Conservation (phyloP, 2,329 filamentous ascomycete genomes). For the Raffaelea ambrosiae region DNA sequence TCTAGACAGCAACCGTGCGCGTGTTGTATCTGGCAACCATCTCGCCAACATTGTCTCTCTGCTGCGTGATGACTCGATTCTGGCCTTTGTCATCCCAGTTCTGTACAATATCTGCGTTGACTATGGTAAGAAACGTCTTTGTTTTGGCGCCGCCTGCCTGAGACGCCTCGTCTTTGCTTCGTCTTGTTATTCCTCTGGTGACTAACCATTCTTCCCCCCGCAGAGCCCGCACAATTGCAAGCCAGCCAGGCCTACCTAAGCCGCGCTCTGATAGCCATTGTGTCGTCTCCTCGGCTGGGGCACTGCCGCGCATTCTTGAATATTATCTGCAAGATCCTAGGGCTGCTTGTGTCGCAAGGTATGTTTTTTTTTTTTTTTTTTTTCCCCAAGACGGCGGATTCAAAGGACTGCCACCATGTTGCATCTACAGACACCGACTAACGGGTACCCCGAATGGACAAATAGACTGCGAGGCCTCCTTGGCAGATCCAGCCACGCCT, state of each 20-base stretch:
- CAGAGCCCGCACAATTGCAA: constrained; percentile 49
- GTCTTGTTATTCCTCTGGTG: constrained; percentile 2
- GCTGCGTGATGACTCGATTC: constrained; percentile 36
- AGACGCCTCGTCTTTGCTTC: not conserved
- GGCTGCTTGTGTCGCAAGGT: constrained; percentile 44
- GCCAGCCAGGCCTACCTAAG: constrained; percentile 45
- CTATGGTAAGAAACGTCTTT: constrained; percentile 39
- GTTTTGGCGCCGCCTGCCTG: not conserved
- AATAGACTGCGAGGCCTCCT: constrained; percentile 37
- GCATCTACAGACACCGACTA: not conserved
- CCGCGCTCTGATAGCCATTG: constrained; percentile 36
- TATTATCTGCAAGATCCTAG: constrained; percentile 49
- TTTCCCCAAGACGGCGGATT: no score
- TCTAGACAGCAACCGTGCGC: constrained; percentile 49
- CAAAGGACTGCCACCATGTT: no score
- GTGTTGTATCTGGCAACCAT: constrained; percentile 40
- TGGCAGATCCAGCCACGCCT: constrained; percentile 37
- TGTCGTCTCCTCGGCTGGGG: constrained; percentile 35
- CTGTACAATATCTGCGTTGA: constrained; percentile 56
- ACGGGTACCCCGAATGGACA: no score
- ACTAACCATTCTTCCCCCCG: constrained; percentile 10
- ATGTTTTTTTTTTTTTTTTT: no score
- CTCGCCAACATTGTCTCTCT: constrained; percentile 39
- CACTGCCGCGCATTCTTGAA: constrained; percentile 34
- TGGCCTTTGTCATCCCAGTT: constrained; percentile 48